Evolutionary conservation across 2,329 filamentous ascomycete species (phyloP).

Genomic region (Aspergillus uvarum): DNA sequence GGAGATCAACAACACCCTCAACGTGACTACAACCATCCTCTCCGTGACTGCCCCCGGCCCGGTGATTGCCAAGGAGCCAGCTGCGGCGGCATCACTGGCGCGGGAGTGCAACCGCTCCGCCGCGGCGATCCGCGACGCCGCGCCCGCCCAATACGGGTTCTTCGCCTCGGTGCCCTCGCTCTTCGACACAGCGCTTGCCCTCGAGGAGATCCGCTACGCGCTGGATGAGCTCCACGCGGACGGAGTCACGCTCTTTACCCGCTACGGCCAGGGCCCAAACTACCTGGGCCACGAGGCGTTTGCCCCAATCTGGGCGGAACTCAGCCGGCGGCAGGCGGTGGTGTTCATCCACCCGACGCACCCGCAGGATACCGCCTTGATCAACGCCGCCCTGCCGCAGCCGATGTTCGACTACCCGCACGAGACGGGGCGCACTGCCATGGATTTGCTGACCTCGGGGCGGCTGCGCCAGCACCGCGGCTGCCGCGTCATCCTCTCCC

Average conservation of each 20-base stretch:
- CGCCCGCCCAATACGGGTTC: constrained; percentile 5
- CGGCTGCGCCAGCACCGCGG: constrained; percentile 32
- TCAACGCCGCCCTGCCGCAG: constrained; percentile 38
- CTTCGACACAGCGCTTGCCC: constrained; percentile 1
- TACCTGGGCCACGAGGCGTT: constrained; percentile 48
- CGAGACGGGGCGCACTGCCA: constrained; percentile 47
- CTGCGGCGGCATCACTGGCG: constrained; percentile 1
- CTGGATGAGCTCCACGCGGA: constrained; percentile 32
- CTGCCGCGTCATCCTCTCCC: constrained; percentile 50
- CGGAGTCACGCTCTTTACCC: constrained; percentile 47
- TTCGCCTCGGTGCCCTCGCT: constrained; percentile 10
- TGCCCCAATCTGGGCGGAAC: constrained; percentile 45
- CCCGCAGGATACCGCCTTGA: constrained; percentile 33
- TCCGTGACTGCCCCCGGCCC: constrained; percentile 8
- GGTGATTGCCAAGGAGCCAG: neutral
- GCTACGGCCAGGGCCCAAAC: constrained; percentile 47
- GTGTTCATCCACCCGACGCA: constrained; percentile 52
- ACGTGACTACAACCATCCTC: constrained; percentile 2
- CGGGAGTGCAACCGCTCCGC: constrained; percentile 7
- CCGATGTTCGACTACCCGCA: constrained; percentile 49
- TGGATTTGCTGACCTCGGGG: constrained; percentile 43
- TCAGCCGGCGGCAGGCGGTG: constrained; percentile 34
- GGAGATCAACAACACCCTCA: constrained; percentile 20
- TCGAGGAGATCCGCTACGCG: constrained; percentile 11
- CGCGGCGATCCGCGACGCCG: neutral